Conservation (phyloP, 768 basidiomycete species). For the Tylopilus sp. region DNA sequence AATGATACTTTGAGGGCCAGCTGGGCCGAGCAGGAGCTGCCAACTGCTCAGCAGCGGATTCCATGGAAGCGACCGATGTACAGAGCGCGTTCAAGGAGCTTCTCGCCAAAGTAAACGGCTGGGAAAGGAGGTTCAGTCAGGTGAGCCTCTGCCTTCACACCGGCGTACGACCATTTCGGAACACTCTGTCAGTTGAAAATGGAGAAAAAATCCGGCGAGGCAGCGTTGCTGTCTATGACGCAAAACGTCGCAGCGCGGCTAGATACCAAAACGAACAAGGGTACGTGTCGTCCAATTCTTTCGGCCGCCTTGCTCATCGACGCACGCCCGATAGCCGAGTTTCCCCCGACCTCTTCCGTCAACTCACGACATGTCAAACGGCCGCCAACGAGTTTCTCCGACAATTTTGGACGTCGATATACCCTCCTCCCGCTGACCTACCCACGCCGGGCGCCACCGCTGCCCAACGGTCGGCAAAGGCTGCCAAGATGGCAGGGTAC, state of each 20-base stretch:
- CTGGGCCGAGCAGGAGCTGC: slow-evolving; percentile 32
- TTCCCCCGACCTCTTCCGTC: slow-evolving; percentile 74
- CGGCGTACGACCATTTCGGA: not conserved
- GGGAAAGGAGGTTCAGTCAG: slow-evolving; percentile 56
- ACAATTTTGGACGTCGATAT: slow-evolving; percentile 90
- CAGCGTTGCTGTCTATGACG: slow-evolving; percentile 72
- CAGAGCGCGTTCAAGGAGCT: slow-evolving; percentile 46
- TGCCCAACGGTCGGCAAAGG: slow-evolving; percentile 72
- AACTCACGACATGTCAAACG: slow-evolving; percentile 88
- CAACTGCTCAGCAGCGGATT: not conserved
- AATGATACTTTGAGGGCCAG: slow-evolving; percentile 77
- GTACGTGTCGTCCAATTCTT: slow-evolving; percentile 34
- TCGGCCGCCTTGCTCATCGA: not conserved
- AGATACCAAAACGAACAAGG: slow-evolving; percentile 61
- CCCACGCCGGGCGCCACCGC: no score
- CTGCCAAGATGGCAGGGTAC: slow-evolving; percentile 85
- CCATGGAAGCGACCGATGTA: slow-evolving; percentile 41
- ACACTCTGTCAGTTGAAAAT: slow-evolving; percentile 51
- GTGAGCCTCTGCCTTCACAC: slow-evolving; percentile 33
- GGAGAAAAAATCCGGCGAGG: slow-evolving; percentile 64
- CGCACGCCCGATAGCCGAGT: slow-evolving; percentile 50
- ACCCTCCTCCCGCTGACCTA: slow-evolving; percentile 59
- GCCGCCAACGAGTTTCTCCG: slow-evolving; percentile 94
- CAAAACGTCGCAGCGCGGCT: slow-evolving; percentile 46
- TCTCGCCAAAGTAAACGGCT: slow-evolving; percentile 46